Base-by-base conservation (phyloP, 1,284 basidiomycete species). In the Ganoderma lingzhi region DNA sequence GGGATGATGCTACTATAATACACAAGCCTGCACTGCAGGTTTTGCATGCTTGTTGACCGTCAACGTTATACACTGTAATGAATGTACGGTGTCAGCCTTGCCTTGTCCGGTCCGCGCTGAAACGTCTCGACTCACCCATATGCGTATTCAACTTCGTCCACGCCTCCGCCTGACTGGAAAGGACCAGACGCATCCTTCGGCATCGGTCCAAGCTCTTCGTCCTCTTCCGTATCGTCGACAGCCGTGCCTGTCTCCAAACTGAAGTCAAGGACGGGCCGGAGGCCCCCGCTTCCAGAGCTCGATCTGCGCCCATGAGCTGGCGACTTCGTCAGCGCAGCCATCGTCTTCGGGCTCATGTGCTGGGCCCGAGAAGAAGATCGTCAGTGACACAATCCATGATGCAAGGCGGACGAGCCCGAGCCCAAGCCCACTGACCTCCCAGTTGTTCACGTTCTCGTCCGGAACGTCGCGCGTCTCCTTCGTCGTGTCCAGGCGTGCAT, bases 341-440 rank as follows among this genome's bases (percentile, higher is more conserved):
- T 93, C 2, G 95, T 96, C 80, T 94, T 94, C 2, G 95, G 95
- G 71, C 95, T 96, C 92, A 97, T 94, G 76, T 97, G 95, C 95
- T 97, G 74, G 64, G 61, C 28, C 42, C n/a, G 37, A 23, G 23
- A 23, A 61, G 23, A 37, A 30, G 39, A 19, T 17, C 59, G 14
- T 42, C 56, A 39, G 55, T 63, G 45, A 35, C 9, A 71, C 53
- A 73, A 60, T 41, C 30, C 56, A 32, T 63, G 42, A 28, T n/a
- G 56, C 23, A 23, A 23, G 23, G 23, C 23, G 23, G 23, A 23
- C 23, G 23, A 23, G 23, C n/a, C 12, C 48, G 45, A 39, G 35
- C 58, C 41, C 63, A 42, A 41, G 35, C 23, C 45, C 23, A 77
- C 92, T 80, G 73, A 96, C 95, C 92, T 96, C 96, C 96, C 96